phyloP scores from a whole-genome alignment of 352 stramenopile species.

The Pythium dissimile region DNA sequence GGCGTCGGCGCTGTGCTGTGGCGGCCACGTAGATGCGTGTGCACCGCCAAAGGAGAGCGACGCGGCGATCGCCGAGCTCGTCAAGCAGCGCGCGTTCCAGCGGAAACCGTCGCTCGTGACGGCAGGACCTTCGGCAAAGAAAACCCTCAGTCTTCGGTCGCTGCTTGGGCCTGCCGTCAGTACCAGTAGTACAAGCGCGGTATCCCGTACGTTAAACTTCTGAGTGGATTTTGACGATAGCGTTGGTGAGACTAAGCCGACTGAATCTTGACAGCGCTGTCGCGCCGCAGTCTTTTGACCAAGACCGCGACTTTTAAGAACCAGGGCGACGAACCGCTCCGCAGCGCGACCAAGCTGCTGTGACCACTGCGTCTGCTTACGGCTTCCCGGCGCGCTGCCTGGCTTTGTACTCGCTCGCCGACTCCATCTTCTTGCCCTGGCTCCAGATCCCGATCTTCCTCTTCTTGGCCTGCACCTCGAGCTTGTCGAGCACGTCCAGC shows the following conservation, averaged over 20 bases:
- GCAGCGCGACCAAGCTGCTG: slow-evolving; percentile 6
- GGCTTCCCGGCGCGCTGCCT: slow-evolving; percentile 43
- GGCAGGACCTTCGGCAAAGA: slow-evolving; percentile 21
- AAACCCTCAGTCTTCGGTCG: slow-evolving; percentile 18
- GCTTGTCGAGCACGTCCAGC: slow-evolving; percentile 56
- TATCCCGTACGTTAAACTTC: not conserved
- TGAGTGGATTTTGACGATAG: too few relatives aligned
- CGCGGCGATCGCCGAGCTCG: slow-evolving; percentile 40
- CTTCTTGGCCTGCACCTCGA: slow-evolving; percentile 62
- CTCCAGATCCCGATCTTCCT: slow-evolving; percentile 75
- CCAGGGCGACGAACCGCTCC: not conserved
- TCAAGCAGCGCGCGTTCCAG: slow-evolving; percentile 63
- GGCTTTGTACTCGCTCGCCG: slow-evolving; percentile 74
- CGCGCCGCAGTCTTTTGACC: slow-evolving; percentile 16
- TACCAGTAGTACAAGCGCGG: not conserved
- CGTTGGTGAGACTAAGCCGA: not conserved
- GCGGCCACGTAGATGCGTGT: not conserved
- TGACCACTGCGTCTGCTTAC: not conserved
- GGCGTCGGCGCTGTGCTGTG: slow-evolving; percentile 9
- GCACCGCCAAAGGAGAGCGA: not conserved
- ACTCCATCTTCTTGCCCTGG: slow-evolving; percentile 70
- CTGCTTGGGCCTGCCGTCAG: too few relatives aligned
- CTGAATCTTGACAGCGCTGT: slow-evolving; percentile 3
- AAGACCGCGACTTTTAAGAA: slow-evolving; percentile 10
- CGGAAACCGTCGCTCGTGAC: slow-evolving; percentile 35